phyloP scores from a whole-genome alignment of 31 red algal species.

The Bonnemaisonia californica region DNA sequence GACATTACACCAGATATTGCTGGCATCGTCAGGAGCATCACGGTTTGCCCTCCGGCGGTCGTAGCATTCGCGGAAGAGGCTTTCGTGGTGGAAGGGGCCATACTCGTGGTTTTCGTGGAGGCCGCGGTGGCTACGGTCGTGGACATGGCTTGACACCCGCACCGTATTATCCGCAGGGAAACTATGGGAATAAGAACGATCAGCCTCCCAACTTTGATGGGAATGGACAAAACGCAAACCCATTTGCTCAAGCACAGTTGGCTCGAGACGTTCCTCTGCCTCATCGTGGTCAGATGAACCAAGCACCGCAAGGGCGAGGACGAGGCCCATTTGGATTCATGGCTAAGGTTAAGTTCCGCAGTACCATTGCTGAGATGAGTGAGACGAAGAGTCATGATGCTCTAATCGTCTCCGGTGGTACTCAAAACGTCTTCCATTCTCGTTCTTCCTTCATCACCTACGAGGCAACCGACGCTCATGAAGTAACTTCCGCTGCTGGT shows the following conservation, averaged over 20 bases:
- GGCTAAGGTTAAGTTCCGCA: not conserved
- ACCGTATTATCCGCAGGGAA: not conserved
- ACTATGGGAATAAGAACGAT: not conserved
- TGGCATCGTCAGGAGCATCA: not conserved
- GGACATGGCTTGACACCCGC: not conserved
- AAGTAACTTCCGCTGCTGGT: not conserved
- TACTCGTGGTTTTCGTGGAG: not conserved
- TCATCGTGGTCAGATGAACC: not conserved
- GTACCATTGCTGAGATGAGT: too few species aligned
- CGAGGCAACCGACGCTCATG: not conserved
- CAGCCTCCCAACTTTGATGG: not conserved
- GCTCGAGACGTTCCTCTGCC: not conserved
- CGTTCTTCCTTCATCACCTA: not conserved
- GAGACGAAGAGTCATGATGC: too few species aligned
- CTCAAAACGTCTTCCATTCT: not conserved
- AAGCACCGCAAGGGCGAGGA: not conserved
- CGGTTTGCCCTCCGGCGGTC: not conserved
- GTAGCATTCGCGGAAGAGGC: not conserved
- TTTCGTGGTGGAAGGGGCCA: not conserved
- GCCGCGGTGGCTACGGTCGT: not conserved
- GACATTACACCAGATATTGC: not conserved
- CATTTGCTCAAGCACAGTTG: not conserved
- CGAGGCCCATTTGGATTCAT: not conserved
- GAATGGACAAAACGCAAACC: too few species aligned
- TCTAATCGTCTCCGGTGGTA: conserved; percentile 2